Base-by-base conservation (phyloP, 768 basidiomycete genomes). In the Calvatia gigantea region DNA sequence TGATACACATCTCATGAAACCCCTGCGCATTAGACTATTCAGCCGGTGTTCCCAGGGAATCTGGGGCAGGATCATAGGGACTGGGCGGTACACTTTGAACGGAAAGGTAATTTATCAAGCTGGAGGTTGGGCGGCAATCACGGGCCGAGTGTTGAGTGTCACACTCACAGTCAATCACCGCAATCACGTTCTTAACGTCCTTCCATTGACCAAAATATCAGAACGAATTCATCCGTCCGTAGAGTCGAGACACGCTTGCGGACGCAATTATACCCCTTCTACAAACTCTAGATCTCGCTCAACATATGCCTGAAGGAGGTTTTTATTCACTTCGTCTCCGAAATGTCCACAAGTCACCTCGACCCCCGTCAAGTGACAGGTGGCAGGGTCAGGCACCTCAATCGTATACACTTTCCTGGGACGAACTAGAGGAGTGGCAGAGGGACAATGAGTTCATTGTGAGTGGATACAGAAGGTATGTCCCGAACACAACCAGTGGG, bases 391-490 rank as follows among this genome's bases (percentile, higher is more conserved):
- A n/a, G 44, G 25, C 23, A 11, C 17, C 15, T n/a, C 51, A 21
- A 19, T 56, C 62, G 4, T 64, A 49, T 46, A 77, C 74, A 6
- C 47, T 80, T 32, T 60, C 71, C 11, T 90, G 84, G 84, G 57
- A 64, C 19, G 82, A 86, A 53, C 72, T 89, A 41, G 81, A 84
- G 37, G 77, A 78, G 31, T 91, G 87, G 86, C 82, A 83, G 68
- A 78, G 72, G 60, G 85, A 90, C 68, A 91, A 90, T 61, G 86
- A 89, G 61, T 86, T 81, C 64, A 89, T 91, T 57, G 35, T 84
- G 55, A 70, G 69, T 32, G 89, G 89, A 2, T 90, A 91, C 66
- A 75, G 88, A 70, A 75, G 81, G 89, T 88, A 63, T 28, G 51
- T 55, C n/a, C 43, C 54, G n/a, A 43, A 28, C 46, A 25, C 23